Evolutionary conservation across 176 grass and related monocot genomes (phyloP), one percentile per base, ranked within the genome.

Genomic region (Chloris gayana): DNA sequence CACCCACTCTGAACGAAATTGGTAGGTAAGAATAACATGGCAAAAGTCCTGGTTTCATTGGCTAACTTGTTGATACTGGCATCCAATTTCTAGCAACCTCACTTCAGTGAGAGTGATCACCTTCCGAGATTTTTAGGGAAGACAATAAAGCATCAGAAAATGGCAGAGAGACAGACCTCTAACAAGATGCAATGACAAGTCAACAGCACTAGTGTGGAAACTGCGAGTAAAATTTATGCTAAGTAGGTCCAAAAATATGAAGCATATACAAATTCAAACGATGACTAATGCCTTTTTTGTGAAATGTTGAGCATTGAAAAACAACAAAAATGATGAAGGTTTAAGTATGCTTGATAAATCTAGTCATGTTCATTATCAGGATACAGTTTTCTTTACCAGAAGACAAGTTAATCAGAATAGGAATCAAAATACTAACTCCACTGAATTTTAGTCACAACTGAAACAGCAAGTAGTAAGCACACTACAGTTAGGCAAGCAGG

Each of bases 381-480:
- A 47, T n/a, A 18, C 0, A 56, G 57, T 38, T 37, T 50, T 53
- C 42, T 81, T 45, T 80, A 81, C 39, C 24, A 15, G 12, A 46
- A 61, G 78, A 30, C 64, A 62, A 65, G 44, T 50, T 29, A 26
- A 69, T 73, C 27, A 19, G 27, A 38, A 56, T 86, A 46, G 2
- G 7, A 57, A 74, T 21, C 17, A 7, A 57, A 44, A 19, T 25
- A 26, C 22, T 9, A 56, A 14, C 18, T 67, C 21, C 13, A 24
- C 51, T 67, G 26, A 21, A 47, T 33, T 33, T 64, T 63, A 78
- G 44, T 32, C 47, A 81, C 63, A 76, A 49, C 77, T 37, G 59
- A 69, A 53, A 27, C 35, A 14, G 24, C 41, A 76, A n/a, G 19
- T 26, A 64, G 41, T 18, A 65, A 42, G 22, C 50, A 26, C 53